phyloP scores from a whole-genome alignment of 2,329 filamentous ascomycete genomes.

The Exophiala mesophila region DNA sequence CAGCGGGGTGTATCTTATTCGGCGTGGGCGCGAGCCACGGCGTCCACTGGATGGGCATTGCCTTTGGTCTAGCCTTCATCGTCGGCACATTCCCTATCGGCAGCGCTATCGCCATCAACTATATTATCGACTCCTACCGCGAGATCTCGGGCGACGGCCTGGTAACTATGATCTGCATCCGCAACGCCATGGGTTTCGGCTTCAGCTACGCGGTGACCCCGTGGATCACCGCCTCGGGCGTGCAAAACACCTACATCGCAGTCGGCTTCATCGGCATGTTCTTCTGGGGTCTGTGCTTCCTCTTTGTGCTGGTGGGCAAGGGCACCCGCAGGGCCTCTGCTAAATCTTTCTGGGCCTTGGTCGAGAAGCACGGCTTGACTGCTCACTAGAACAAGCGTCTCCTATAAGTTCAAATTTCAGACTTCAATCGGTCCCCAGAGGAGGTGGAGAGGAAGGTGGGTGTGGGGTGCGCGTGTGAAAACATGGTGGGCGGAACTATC shows the following conservation, averaged over 20 bases:
- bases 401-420: too few relatives aligned
- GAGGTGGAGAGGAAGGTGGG: too few relatives aligned
- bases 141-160: constrained; percentile 39
- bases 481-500: too few relatives aligned
- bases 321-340: constrained; percentile 4
- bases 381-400: constrained; percentile 6
- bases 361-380: constrained; percentile 7
- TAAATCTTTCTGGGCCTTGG: constrained; percentile 5
- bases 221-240: constrained; percentile 41
- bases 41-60: constrained; percentile 39
- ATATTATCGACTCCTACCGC: constrained; percentile 38
- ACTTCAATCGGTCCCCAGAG: too few relatives aligned
- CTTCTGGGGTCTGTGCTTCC: constrained; percentile 12
- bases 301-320: constrained; percentile 11
- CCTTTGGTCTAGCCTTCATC: constrained; percentile 41
- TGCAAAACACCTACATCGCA: constrained; percentile 42
- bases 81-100: constrained; percentile 37
- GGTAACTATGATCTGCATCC: constrained; percentile 42
- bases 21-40: constrained; percentile 32
- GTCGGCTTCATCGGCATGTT: constrained; percentile 14
- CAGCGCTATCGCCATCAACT: constrained; percentile 37
- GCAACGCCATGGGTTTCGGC: constrained; percentile 47
- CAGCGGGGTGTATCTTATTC: constrained; percentile 37
- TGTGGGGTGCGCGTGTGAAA: too few relatives aligned
- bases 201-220: constrained; percentile 45